Evolutionary conservation across 345 rosid species (phyloP), one percentile per base, ranked within the genome.

Genomic region (Schrenkiella parvula): DNA sequence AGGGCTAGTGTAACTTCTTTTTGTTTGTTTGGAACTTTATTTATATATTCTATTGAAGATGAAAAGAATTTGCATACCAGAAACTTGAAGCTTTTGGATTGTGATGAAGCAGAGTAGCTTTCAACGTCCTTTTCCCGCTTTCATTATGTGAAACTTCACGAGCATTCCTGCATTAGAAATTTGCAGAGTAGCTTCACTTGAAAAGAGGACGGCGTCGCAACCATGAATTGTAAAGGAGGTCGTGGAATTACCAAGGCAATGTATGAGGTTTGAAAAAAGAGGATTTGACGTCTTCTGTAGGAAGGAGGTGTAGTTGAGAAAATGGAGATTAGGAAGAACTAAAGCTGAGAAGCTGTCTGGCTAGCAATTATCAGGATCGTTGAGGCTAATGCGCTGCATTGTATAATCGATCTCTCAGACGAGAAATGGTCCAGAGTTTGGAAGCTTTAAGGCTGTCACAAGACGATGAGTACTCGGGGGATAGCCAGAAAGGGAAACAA

Each of bases 401-500:
- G n/a, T n/a, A 76, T 86, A 90, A 23, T 82, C 64, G 70, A 92
- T 84, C 15, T 43, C 53, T 1, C 76, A 87, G 34, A 93, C 93
- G 0, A 84, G 55, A 59, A 86, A 84, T 6, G 82, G 53, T 14
- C 78, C 84, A 0, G 90, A 79, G 2, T 35, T n/a, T 0, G 93
- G 92, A 68, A 90, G 88, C 3, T 64, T 62, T 4, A 93, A 72
- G 18, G 71, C 31, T 18, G 88, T 79, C 86, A 37, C 97, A 88
- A 37, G 66, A 56, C 32, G n/a, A n/a, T 80, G 53, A 0, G 80
- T 78, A 91, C 31, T 59, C 56, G 64, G 66, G 56, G 76, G 60
- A 54, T n/a, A 84, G 78, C 4, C 55, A 54, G 80, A 92, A 92
- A 25, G 97, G 98, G 72, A 90, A 92, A 28, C 87, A 62, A 59